Conservation (phyloP, 257 asterid species). For the Thymus mandschuricus region DNA sequence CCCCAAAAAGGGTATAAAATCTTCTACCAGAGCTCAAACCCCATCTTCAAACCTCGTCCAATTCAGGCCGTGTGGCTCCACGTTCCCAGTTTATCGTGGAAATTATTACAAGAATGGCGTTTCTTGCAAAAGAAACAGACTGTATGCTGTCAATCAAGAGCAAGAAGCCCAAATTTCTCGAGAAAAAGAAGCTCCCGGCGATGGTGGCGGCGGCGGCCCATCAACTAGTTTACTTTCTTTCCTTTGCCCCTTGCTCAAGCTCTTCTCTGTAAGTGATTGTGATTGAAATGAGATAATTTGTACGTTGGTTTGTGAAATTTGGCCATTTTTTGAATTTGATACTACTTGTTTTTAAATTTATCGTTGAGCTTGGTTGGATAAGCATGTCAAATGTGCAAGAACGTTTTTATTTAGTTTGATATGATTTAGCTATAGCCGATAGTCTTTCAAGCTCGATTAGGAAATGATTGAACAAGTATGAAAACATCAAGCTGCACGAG, state of each 20-base stretch:
- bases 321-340: background rate
- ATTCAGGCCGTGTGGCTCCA: constrained; percentile 18
- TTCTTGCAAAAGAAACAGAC: constrained; percentile 32
- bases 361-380: background rate
- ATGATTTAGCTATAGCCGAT: too few relatives aligned
- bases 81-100: constrained; percentile 11
- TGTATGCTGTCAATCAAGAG: constrained; percentile 36
- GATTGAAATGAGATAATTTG: constrained; percentile 3
- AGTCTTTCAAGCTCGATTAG: too few relatives aligned
- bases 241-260: constrained; percentile 83
- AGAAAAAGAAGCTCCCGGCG: constrained; percentile 33
- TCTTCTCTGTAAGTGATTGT: constrained; percentile 60
- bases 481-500: background rate
- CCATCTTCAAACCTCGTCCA: constrained; percentile 23
- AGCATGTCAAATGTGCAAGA: background rate
- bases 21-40: constrained; percentile 26
- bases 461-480: background rate
- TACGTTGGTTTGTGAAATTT: background rate
- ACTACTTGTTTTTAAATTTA: background rate
- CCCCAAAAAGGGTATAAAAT: background rate
- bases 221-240: constrained; percentile 67
- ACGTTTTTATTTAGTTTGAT: too few relatives aligned
- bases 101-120: constrained; percentile 20
- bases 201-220: constrained; percentile 39
- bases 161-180: constrained; percentile 33